phyloP scores from a whole-genome alignment of 495 filamentous ascomycete genomes.

The Filosporella fistucella region DNA sequence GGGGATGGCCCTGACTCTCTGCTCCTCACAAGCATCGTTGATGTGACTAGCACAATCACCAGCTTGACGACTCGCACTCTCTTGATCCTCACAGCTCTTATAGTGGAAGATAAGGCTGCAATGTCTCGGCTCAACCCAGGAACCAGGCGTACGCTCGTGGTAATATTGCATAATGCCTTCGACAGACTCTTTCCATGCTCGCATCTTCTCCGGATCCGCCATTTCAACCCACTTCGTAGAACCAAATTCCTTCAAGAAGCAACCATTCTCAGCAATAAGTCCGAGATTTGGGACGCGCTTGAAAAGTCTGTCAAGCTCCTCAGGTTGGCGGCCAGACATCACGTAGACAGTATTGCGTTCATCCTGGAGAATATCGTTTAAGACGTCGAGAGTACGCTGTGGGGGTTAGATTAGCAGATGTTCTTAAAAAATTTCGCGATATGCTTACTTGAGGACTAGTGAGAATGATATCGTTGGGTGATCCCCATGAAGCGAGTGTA shows the following conservation, averaged over 20 bases:
- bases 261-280: slow-evolving; percentile 89
- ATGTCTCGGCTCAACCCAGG: slow-evolving; percentile 78
- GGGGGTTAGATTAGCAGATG: background rate
- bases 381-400: slow-evolving; percentile 66
- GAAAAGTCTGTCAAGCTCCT: slow-evolving; percentile 85
- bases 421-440: background rate
- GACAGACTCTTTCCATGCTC: slow-evolving; percentile 74
- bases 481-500: slow-evolving; percentile 80
- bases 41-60: slow-evolving; percentile 87
- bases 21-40: slow-evolving; percentile 81
- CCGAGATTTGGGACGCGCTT: slow-evolving; percentile 71
- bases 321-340: slow-evolving; percentile 80
- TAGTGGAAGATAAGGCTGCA: slow-evolving; percentile 89
- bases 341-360: slow-evolving; percentile 83
- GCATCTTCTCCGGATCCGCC: slow-evolving; percentile 59
- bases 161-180: slow-evolving; percentile 78
- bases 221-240: slow-evolving; percentile 66
- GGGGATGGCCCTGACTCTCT: slow-evolving; percentile 80
- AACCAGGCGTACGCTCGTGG: slow-evolving; percentile 79
- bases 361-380: slow-evolving; percentile 76
- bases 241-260: slow-evolving; percentile 72
- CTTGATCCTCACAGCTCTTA: slow-evolving; percentile 70
- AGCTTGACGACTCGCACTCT: slow-evolving; percentile 67
- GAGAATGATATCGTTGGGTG: slow-evolving; percentile 71
- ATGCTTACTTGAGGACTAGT: slow-evolving; percentile 65